phyloP scores from a whole-genome alignment of 768 basidiomycete species.

The Ramaria sp. region DNA sequence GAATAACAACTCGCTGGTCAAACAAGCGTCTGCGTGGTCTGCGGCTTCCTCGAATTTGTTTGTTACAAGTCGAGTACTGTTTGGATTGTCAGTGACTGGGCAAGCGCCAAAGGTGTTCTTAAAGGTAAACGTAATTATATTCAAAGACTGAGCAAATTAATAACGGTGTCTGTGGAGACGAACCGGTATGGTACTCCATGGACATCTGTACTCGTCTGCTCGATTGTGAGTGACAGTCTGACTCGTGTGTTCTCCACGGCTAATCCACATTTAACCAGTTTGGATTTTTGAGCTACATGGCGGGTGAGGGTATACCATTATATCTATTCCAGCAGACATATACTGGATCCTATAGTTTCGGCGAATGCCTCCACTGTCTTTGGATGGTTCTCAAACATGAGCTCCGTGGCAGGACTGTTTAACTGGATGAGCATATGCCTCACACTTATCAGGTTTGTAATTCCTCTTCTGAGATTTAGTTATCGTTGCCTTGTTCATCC shows the following conservation, averaged over 20 bases:
- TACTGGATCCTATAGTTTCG: conserved; percentile 22
- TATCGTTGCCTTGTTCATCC: not conserved
- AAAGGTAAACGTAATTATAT: conserved; percentile 25
- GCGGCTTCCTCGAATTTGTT: conserved; percentile 60
- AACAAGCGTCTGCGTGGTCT: conserved; percentile 53
- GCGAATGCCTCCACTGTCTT: conserved; percentile 67
- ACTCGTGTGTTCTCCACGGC: not conserved
- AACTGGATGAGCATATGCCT: conserved; percentile 75
- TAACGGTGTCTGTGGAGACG: not conserved
- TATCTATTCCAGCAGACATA: conserved; percentile 10
- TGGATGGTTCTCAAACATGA: conserved; percentile 68
- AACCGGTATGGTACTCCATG: conserved; percentile 5
- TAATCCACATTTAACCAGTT: conserved; percentile 34
- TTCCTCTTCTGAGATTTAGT: not conserved
- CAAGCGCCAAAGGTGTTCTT: conserved; percentile 34
- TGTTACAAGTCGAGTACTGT: conserved; percentile 33
- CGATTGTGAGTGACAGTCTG: not conserved
- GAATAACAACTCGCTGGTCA: conserved; percentile 7
- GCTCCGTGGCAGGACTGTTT: conserved; percentile 47
- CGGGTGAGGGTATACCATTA: too few species aligned
- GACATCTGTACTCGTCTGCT: not conserved
- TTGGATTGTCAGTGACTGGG: conserved; percentile 26
- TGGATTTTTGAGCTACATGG: conserved; percentile 71
- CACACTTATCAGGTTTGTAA: conserved; percentile 65
- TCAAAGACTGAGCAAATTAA: not conserved